Evolutionary conservation across 257 asterid species (phyloP), one percentile per base, ranked within the genome.

Genomic region (Solanum lignicaule): DNA sequence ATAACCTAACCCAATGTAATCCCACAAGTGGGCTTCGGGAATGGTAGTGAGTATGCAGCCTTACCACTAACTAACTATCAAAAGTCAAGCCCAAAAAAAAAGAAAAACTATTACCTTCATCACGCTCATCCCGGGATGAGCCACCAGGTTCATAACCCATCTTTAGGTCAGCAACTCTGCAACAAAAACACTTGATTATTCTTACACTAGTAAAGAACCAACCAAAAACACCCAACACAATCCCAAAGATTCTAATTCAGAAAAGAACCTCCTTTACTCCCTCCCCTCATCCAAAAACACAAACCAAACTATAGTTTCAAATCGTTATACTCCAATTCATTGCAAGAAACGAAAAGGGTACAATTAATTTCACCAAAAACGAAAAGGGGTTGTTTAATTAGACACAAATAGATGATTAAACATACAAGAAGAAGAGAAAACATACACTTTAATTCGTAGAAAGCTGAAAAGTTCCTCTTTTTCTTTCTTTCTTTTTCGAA

Each of bases 141-240:
- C 90, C 86, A 43, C 92, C 89, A 68, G 90, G 60, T 87, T 91
- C 94, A 46, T 72, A 88, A 23, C 90, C 92, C 93, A 92, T 92
- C 83, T 68, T 48, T 48, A 48, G 79, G 73, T 83, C 23, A 68
- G 78, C 81, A 81, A 76, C 15, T 87, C 93, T 91, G 89, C 83
- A 90, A 86, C 38, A 15, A 82, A 48, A 55, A 48, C 31, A 82
- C 86, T 18, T 82, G 20, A 82, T 82, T 18, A 82, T 48, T 31
- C 85, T 27, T 11, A 27, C n/a, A 79, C 65, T 79, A 79, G 39
- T 7, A 27, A 79, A 4, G 66, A 43, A 79, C 35, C 25, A 43
- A 43, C 65, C 65, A 55, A 20, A 31, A 31, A 31, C n/a, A 48
- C 69, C 43, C 43, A 20, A 46, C 9, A 81, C 21, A 43, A 43